Conservation (phyloP, 1,284 basidiomycete species). For the Trametes pubescens region DNA sequence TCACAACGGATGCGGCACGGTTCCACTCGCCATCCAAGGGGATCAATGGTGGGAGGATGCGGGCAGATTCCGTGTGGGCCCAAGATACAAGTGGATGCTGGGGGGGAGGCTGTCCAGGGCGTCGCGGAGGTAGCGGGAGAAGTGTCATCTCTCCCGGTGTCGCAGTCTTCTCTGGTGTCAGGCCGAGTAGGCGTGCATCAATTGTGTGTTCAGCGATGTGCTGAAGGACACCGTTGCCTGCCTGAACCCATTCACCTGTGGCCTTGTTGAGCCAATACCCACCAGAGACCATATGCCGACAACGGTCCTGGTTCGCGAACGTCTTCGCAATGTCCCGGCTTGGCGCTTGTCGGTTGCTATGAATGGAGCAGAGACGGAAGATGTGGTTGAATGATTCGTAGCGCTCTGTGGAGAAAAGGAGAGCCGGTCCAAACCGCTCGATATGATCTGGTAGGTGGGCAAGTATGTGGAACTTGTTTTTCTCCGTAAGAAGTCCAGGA, state of each 20-base stretch:
- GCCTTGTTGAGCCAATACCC: slow-evolving; percentile 26
- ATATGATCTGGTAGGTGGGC: slow-evolving; percentile 27
- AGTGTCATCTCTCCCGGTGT: background rate
- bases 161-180: background rate
- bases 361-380: slow-evolving; percentile 31
- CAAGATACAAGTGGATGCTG: background rate
- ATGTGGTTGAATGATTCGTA: slow-evolving; percentile 36
- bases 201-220: slow-evolving; percentile 6
- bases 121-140: background rate
- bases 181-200: slow-evolving; percentile 19
- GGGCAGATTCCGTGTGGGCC: background rate
- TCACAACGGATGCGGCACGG: background rate
- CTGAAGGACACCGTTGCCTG: slow-evolving; percentile 1
- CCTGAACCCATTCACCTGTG: slow-evolving; percentile 15
- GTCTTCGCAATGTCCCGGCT: slow-evolving; percentile 29
- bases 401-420: slow-evolving; percentile 35
- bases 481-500: slow-evolving; percentile 27
- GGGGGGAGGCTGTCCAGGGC: background rate
- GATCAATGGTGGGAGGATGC: background rate
- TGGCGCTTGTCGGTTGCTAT: slow-evolving; percentile 35
- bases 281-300: slow-evolving; percentile 28
- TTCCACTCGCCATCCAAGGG: background rate
- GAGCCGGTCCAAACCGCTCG: slow-evolving; percentile 29
- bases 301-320: slow-evolving; percentile 28
- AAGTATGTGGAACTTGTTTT: slow-evolving; percentile 34